Evolutionary conservation across 2,329 filamentous ascomycete genomes (phyloP).

Genomic region (Mycogone perniciosa): DNA sequence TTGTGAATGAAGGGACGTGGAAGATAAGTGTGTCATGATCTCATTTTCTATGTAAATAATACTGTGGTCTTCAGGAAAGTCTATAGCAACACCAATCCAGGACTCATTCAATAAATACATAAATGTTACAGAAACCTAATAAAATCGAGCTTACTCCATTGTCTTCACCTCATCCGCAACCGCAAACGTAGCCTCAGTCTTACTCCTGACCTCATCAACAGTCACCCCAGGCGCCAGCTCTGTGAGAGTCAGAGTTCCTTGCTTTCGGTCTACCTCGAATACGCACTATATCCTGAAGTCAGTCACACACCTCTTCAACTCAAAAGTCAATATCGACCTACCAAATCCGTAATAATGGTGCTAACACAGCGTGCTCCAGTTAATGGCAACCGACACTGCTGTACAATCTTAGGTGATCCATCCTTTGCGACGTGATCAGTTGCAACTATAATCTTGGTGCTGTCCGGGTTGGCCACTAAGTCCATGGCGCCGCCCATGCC

Average conservation of each 20-base stretch:
- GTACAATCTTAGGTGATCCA: conserved; percentile 59
- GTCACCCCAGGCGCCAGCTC: conserved; percentile 64
- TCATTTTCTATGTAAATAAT: not conserved
- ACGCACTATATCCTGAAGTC: conserved; percentile 48
- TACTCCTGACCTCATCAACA: conserved; percentile 61
- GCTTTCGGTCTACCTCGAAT: conserved; percentile 58
- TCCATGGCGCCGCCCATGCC: conserved; percentile 81
- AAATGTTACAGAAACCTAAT: too few relatives aligned
- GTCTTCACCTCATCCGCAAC: conserved; percentile 53
- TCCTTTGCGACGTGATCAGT: conserved; percentile 66
- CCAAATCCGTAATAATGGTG: conserved; percentile 68
- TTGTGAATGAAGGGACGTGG: not conserved
- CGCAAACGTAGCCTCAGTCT: conserved; percentile 63
- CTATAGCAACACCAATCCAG: too few relatives aligned
- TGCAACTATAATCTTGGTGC: conserved; percentile 65
- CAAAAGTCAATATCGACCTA: conserved; percentile 23
- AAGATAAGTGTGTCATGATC: not conserved
- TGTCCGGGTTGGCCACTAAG: conserved; percentile 62
- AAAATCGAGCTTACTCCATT: conserved; percentile 28
- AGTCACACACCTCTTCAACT: not conserved
- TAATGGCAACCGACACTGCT: conserved; percentile 56
- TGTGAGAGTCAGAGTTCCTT: conserved; percentile 58
- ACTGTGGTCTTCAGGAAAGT: not conserved
- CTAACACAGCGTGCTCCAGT: conserved; percentile 62
- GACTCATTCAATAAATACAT: too few relatives aligned